Evolutionary conservation across 192 early-diverging fungal genomes (phyloP).

Genomic region (Coemansia sp.): DNA sequence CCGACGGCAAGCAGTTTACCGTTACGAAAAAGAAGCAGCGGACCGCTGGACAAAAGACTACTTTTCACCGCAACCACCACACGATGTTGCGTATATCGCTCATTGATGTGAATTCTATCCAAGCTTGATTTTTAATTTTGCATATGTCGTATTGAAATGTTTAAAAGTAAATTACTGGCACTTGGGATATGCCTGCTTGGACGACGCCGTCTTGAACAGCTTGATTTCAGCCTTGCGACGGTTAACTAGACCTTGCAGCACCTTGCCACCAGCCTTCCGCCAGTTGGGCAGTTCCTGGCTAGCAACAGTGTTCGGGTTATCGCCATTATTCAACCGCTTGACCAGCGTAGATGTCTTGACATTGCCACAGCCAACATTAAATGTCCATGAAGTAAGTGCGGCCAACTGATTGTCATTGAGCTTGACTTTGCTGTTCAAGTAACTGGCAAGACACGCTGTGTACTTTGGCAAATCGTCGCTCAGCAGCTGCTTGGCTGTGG

Average conservation of each 20-base stretch:
- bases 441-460: constrained; percentile 5
- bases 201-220: constrained; percentile 25
- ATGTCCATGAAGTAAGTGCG: constrained; percentile 44
- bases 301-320: constrained; percentile 28
- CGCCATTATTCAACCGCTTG: constrained; percentile 37
- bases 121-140: neutral
- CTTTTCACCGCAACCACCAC: constrained; percentile 67
- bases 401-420: constrained; percentile 48
- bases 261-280: constrained; percentile 30
- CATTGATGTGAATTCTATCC: constrained; percentile 57
- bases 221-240: constrained; percentile 36
- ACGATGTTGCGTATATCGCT: constrained; percentile 72
- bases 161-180: constrained; percentile 12
- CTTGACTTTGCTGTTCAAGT: constrained; percentile 16
- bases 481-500: no score
- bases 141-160: neutral
- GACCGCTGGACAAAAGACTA: constrained; percentile 68
- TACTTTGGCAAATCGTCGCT: no score
- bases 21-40: constrained; percentile 79
- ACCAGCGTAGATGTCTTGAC: constrained; percentile 29
- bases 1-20: constrained; percentile 68
- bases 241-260: constrained; percentile 28
- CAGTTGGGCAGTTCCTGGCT: constrained; percentile 50
- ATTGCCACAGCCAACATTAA: constrained; percentile 43
- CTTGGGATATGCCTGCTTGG: constrained; percentile 27